Conservation (phyloP, 306 rosid species). For the Lathyrus aphaca region DNA sequence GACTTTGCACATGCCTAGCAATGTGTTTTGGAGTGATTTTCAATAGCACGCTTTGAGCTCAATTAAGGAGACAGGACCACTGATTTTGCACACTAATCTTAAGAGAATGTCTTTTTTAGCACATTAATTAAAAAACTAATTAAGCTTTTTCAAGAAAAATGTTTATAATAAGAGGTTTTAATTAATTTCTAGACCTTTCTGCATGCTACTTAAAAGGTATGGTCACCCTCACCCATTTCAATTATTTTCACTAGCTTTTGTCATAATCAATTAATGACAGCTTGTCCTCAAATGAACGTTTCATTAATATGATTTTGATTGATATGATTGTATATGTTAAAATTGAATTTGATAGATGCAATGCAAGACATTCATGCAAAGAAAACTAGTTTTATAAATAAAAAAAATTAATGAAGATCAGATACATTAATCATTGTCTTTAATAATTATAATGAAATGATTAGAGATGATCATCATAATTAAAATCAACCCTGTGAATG, state of each 20-base stretch:
- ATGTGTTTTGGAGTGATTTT: slow-evolving; percentile 63
- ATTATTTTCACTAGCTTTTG: slow-evolving; percentile 36
- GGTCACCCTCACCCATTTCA: slow-evolving; percentile 33
- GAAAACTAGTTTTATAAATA: too few species aligned
- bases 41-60: slow-evolving; percentile 96
- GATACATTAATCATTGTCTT: slow-evolving; percentile 49
- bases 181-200: slow-evolving; percentile 61
- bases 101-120: slow-evolving; percentile 71
- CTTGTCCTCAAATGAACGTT: background rate
- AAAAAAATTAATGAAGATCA: slow-evolving; percentile 38
- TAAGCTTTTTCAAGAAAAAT: slow-evolving; percentile 54
- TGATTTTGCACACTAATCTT: slow-evolving; percentile 59
- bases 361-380: background rate
- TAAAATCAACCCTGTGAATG: slow-evolving; percentile 28
- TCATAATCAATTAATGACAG: slow-evolving; percentile 17
- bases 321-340: too few species aligned
- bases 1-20: slow-evolving; percentile 77
- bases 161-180: slow-evolving; percentile 41
- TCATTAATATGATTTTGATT: too few species aligned
- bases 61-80: slow-evolving; percentile 92
- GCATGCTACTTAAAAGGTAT: slow-evolving; percentile 30
- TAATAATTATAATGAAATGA: slow-evolving; percentile 44
- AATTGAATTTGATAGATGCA: background rate
- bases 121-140: slow-evolving; percentile 13
- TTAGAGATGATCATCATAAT: slow-evolving; percentile 7